A percentile compares a stretch with the other conserved stretches of the same genome.
Evolutionary conservation across 2,329 filamentous ascomycete species (phyloP).

Genomic region (Clathrospora elynae): DNA sequence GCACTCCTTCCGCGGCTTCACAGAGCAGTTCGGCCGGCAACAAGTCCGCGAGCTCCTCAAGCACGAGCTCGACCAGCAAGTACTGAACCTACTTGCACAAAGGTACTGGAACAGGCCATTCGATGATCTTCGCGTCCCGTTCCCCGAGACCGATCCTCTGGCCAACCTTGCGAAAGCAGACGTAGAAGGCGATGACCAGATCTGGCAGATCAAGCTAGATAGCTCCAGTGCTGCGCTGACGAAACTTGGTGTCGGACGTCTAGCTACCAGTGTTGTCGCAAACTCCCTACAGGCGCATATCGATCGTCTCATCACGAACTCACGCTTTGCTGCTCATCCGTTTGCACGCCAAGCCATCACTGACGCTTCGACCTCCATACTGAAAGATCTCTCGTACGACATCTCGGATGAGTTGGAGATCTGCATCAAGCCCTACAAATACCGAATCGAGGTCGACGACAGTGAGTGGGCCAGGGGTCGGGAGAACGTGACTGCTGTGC

Average conservation of each 20-base stretch:
- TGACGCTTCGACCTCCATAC: slow-evolving; percentile 84
- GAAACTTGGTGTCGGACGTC: slow-evolving; percentile 87
- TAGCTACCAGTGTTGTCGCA: slow-evolving; percentile 90
- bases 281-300: slow-evolving; percentile 85
- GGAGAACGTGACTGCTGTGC: slow-evolving; percentile 76
- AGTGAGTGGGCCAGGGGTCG: slow-evolving; percentile 85
- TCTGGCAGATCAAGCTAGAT: slow-evolving; percentile 94
- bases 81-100: slow-evolving; percentile 89
- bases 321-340: slow-evolving; percentile 86
- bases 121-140: slow-evolving; percentile 72
- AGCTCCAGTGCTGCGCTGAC: slow-evolving; percentile 88
- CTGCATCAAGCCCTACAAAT: slow-evolving; percentile 98
- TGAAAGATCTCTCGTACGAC: slow-evolving; percentile 94
- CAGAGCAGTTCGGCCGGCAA: slow-evolving; percentile 83
- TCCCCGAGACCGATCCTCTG: slow-evolving; percentile 72
- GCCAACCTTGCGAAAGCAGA: slow-evolving; percentile 83
- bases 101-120: slow-evolving; percentile 98
- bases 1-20: slow-evolving; percentile 94
- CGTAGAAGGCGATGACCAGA: slow-evolving; percentile 70
- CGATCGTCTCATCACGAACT: slow-evolving; percentile 75
- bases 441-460: slow-evolving; percentile 92
- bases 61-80: slow-evolving; percentile 88
- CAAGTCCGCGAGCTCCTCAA: slow-evolving; percentile 92
- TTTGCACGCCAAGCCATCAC: slow-evolving; percentile 92
- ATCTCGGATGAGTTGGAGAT: slow-evolving; percentile 98